Evolutionary conservation across 116 monocot genomes (phyloP).

Genomic region (Zostera marina): DNA sequence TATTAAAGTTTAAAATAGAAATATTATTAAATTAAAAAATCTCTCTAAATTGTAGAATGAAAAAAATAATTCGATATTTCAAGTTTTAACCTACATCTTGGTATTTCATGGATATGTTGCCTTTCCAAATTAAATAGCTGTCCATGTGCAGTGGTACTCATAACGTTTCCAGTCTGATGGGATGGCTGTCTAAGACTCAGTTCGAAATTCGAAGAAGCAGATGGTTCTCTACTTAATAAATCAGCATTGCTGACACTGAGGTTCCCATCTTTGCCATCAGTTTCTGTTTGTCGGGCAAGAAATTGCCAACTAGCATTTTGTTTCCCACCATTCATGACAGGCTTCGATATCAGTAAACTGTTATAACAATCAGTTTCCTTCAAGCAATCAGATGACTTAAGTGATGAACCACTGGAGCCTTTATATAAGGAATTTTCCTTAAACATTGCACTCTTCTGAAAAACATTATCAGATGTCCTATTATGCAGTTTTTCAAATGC

Average conservation of each 20-base stretch:
- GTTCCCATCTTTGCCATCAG: slow-evolving; percentile 11
- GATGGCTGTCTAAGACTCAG: slow-evolving; percentile 78
- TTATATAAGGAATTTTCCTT: slow-evolving; percentile 5
- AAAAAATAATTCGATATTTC: neutral
- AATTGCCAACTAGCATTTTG: slow-evolving; percentile 16
- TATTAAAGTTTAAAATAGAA: too few relatives aligned
- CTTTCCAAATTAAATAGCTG: slow-evolving; percentile 15
- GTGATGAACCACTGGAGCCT: slow-evolving; percentile 1
- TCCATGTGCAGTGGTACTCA: slow-evolving; percentile 10
- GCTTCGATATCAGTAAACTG: slow-evolving; percentile 7
- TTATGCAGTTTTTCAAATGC: slow-evolving; percentile 10
- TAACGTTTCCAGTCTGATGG: slow-evolving; percentile 19
- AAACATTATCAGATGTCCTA: slow-evolving; percentile 5
- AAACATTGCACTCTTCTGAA: slow-evolving; percentile 8
- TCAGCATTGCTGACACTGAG: neutral
- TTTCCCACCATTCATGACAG: slow-evolving; percentile 11
- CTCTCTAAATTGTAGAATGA: neutral
- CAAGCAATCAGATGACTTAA: slow-evolving; percentile 16
- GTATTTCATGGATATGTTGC: slow-evolving; percentile 10
- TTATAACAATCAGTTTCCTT: slow-evolving; percentile 12
- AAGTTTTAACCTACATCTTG: slow-evolving; percentile 28
- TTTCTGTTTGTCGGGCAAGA: slow-evolving; percentile 8
- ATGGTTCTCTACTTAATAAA: neutral
- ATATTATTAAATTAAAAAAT: too few relatives aligned
- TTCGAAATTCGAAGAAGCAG: slow-evolving; percentile 42